Evolutionary conservation across 1,284 basidiomycete genomes (phyloP).

Genomic region (Inonotus obliquus): DNA sequence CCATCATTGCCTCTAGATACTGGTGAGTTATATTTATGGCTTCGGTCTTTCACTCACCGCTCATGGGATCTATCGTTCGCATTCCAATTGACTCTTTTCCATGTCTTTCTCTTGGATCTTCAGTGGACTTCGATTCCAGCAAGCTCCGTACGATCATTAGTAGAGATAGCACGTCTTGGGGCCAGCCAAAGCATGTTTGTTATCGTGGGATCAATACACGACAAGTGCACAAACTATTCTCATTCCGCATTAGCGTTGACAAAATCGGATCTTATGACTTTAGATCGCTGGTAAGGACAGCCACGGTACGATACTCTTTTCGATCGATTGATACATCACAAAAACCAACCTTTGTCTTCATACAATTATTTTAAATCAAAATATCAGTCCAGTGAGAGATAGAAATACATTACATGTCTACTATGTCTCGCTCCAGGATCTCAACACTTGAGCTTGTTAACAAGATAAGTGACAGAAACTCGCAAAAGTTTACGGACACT

Average conservation of each 20-base stretch:
- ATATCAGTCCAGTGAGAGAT: neutral
- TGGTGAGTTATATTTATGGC: slow-evolving; percentile 52
- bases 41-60: neutral
- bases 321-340: too few species aligned
- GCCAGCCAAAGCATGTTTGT: neutral
- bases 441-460: neutral
- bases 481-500: slow-evolving; percentile 7
- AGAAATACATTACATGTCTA: slow-evolving; percentile 20
- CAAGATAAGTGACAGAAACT: slow-evolving; percentile 17
- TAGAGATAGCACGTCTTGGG: neutral
- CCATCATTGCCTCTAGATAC: slow-evolving; percentile 51
- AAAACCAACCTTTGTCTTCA: too few species aligned
- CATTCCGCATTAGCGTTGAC: slow-evolving; percentile 44
- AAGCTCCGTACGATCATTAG: slow-evolving; percentile 46
- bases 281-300: neutral
- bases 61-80: slow-evolving; percentile 3
- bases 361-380: too few species aligned
- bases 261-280: slow-evolving; percentile 49
- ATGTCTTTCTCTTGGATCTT: neutral
- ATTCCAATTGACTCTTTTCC: neutral
- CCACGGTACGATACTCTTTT: too few species aligned
- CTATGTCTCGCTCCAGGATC: slow-evolving; percentile 10
- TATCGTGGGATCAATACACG: neutral
- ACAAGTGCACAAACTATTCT: slow-evolving; percentile 6
- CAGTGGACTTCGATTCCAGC: slow-evolving; percentile 82